A percentile compares a stretch with the other conserved stretches of the same genome.
Conservation (phyloP, 1,139 yeast genomes). For the Trichomonascaceae sp. region DNA sequence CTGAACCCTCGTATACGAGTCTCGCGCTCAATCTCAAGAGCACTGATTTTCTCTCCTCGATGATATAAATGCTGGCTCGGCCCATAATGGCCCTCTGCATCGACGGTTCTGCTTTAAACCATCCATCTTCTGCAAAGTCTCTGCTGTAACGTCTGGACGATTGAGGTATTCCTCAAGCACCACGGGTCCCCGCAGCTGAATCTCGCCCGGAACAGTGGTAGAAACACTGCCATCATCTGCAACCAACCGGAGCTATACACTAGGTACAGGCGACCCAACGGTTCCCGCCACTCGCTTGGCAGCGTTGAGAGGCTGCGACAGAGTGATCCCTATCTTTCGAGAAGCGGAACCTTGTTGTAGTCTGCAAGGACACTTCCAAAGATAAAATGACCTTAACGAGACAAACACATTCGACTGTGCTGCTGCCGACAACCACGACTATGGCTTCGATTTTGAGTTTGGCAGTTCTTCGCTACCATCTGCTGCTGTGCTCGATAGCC, state of each 20-base stretch:
- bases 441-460: too few species aligned
- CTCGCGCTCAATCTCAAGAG: conserved; percentile 28
- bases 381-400: too few species aligned
- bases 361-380: too few species aligned
- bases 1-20: background rate
- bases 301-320: conserved; percentile 23
- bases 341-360: conserved; percentile 22
- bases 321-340: conserved; percentile 28
- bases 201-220: too few species aligned
- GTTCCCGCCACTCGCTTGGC: conserved; percentile 19
- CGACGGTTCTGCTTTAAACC: conserved; percentile 24
- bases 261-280: conserved; percentile 26
- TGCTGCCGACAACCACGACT: too few species aligned
- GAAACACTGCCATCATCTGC: conserved; percentile 17
- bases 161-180: conserved; percentile 24
- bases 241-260: conserved; percentile 22
- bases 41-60: conserved; percentile 28
- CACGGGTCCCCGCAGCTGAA: conserved; percentile 23
- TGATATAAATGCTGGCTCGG: conserved; percentile 27
- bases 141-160: conserved; percentile 22
- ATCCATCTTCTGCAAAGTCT: conserved; percentile 20
- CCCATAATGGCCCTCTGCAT: conserved; percentile 24
- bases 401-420: too few species aligned
- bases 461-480: too few species aligned
- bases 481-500: too few species aligned